phyloP scores from a whole-genome alignment of 2,329 filamentous ascomycete genomes.

The Diplodia seriata region DNA sequence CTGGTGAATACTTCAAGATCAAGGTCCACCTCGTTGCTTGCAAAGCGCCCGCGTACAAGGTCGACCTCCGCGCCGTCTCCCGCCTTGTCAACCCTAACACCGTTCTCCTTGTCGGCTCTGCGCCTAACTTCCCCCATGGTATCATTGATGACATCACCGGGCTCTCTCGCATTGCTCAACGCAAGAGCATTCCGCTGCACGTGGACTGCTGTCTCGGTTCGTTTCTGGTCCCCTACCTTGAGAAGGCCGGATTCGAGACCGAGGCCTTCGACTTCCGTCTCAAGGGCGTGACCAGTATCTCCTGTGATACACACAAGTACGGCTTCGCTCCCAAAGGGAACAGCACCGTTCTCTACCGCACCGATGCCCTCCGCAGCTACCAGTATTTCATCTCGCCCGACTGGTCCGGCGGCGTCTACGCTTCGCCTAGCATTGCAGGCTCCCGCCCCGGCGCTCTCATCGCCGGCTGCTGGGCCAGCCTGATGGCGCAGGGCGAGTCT shows the following conservation, averaged over 20 bases:
- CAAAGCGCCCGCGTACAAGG: slow-evolving; percentile 84
- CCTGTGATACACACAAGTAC: slow-evolving; percentile 98
- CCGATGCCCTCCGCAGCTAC: slow-evolving; percentile 76
- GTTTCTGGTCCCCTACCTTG: slow-evolving; percentile 90
- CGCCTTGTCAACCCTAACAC: slow-evolving; percentile 95
- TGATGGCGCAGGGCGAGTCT: slow-evolving; percentile 85
- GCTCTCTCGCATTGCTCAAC: slow-evolving; percentile 81
- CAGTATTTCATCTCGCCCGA: slow-evolving; percentile 97
- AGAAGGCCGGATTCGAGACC: slow-evolving; percentile 90
- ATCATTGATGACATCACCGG: slow-evolving; percentile 94
- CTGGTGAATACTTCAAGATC: slow-evolving; percentile 94
- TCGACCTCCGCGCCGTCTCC: slow-evolving; percentile 76
- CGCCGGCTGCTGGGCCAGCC: slow-evolving; percentile 90
- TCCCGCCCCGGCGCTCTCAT: slow-evolving; percentile 93
- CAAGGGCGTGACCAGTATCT: slow-evolving; percentile 93
- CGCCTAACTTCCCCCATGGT: slow-evolving; percentile 97
- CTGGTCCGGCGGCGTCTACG: slow-evolving; percentile 96
- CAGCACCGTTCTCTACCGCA: slow-evolving; percentile 90
- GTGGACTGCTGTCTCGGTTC: slow-evolving; percentile 98
- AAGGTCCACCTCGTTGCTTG: slow-evolving; percentile 88
- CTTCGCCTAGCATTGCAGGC: slow-evolving; percentile 88
- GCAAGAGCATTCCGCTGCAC: slow-evolving; percentile 83
- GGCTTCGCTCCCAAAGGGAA: slow-evolving; percentile 98
- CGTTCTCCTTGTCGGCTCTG: slow-evolving; percentile 88
- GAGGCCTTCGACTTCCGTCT: slow-evolving; percentile 92